A percentile compares a stretch with the other conserved stretches of the same genome.
These are phyloP conservation scores for Solanum medicagineum DNA, from an alignment of 257 asterid species.

Conservation along the genomic window DNA sequence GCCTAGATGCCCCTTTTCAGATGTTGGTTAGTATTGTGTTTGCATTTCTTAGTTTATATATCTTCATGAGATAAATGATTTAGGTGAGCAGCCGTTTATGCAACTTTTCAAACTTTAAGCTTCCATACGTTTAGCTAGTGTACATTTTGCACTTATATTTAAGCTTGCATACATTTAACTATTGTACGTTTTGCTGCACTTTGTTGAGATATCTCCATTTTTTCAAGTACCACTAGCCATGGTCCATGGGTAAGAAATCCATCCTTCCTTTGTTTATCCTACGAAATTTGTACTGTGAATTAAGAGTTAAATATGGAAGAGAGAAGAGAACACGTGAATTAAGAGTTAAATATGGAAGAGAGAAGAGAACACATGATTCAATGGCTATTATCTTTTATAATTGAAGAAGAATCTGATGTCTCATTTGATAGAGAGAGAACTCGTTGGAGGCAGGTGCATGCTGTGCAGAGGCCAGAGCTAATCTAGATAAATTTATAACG, in stretches of 20 bases:
- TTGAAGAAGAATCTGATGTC: background rate
- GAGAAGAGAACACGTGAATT: background rate
- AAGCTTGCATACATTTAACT: background rate
- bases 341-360: background rate
- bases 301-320: background rate
- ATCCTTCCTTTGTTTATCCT: background rate
- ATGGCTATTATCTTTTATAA: background rate
- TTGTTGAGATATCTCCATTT: background rate
- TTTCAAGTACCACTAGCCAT: background rate
- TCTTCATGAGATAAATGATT: background rate
- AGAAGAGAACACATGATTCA: background rate
- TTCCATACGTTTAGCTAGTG: background rate
- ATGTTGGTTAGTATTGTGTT: constrained; percentile 74
- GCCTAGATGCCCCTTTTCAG: constrained; percentile 78
- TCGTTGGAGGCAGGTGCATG: background rate
- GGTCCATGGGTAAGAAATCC: background rate
- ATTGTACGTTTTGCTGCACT: background rate
- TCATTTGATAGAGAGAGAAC: background rate
- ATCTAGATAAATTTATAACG: background rate
- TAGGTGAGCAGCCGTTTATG: background rate
- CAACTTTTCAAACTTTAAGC: background rate
- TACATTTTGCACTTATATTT: background rate
- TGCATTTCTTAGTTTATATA: background rate
- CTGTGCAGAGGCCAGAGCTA: background rate
- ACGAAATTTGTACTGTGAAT: background rate